phyloP scores from a whole-genome alignment of 2,329 filamentous ascomycete genomes.

The Mycocentrospora acerina region DNA sequence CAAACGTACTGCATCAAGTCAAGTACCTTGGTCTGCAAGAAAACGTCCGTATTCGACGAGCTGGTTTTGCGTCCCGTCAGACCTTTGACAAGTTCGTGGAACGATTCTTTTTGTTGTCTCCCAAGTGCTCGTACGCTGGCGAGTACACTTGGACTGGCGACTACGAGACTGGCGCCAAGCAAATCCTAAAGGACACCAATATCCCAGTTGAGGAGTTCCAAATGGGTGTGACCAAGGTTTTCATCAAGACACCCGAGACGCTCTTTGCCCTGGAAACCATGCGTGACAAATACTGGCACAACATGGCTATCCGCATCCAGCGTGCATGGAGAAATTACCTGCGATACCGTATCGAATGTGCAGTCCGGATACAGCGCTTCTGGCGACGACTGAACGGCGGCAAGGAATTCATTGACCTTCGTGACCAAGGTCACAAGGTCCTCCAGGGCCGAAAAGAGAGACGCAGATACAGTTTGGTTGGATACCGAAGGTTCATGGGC shows the following conservation, averaged over 20 bases:
- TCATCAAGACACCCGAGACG: conserved; percentile 97
- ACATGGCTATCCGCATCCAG: conserved; percentile 98
- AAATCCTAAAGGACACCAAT: conserved; percentile 94
- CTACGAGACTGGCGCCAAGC: conserved; percentile 80
- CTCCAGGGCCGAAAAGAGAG: conserved; percentile 87
- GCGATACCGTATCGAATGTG: conserved; percentile 87
- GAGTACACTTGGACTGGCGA: conserved; percentile 96
- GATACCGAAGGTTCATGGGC: conserved; percentile 87
- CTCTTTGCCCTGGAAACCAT: conserved; percentile 96
- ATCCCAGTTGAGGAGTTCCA: conserved; percentile 96
- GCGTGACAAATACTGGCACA: conserved; percentile 98
- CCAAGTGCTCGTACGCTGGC: conserved; percentile 92
- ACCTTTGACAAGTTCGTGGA: conserved; percentile 98
- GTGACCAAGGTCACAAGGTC: conserved; percentile 83
- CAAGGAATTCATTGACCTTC: conserved; percentile 81
- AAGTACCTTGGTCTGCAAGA: conserved; percentile 99
- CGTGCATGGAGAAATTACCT: conserved; percentile 96
- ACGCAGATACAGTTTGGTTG: conserved; percentile 84
- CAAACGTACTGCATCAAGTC: conserved; percentile 95
- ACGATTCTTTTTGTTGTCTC: conserved; percentile 91
- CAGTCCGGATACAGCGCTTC: conserved; percentile 89
- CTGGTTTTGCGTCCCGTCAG: conserved; percentile 95
- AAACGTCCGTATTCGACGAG: conserved; percentile 94
- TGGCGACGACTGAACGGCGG: conserved; percentile 93
- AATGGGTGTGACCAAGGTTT: conserved; percentile 94